Percentiles rank a stretch among this genome's conserved stretches.
Evolutionary conservation across 768 basidiomycete genomes (phyloP).

Genomic region (Coprinopsis strossmayeri): DNA sequence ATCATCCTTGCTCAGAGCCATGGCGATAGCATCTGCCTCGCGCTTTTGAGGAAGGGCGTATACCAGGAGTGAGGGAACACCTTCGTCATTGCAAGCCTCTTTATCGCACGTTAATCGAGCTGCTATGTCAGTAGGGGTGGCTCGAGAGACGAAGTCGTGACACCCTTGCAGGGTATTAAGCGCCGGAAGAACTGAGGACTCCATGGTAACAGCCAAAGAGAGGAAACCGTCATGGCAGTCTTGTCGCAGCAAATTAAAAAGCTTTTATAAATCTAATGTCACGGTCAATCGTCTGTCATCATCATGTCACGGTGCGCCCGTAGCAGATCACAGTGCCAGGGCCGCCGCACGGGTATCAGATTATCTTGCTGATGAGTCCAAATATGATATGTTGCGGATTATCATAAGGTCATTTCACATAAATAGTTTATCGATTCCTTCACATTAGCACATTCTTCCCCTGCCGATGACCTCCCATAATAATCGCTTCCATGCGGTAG

Average conservation of each 20-base stretch:
- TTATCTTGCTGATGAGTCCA: too few relatives aligned
- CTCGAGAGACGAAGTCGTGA: slow-evolving; percentile 14
- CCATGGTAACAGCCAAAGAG: background rate
- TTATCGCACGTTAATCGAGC: slow-evolving; percentile 18
- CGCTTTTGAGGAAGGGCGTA: slow-evolving; percentile 16
- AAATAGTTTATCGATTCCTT: background rate
- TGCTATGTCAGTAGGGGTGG: slow-evolving; percentile 16
- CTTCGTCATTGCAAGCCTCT: slow-evolving; percentile 14
- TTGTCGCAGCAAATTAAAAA: too few relatives aligned
- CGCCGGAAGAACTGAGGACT: background rate
- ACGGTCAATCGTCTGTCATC: too few relatives aligned
- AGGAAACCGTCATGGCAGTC: background rate
- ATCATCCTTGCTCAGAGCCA: slow-evolving; percentile 6
- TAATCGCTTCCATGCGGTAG: slow-evolving; percentile 13
- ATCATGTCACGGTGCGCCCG: too few relatives aligned
- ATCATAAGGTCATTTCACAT: too few relatives aligned
- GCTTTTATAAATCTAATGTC: too few relatives aligned
- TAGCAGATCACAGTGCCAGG: too few relatives aligned
- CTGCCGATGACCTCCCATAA: background rate
- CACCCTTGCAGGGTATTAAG: slow-evolving; percentile 13
- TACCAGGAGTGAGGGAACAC: slow-evolving; percentile 16
- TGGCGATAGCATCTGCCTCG: slow-evolving; percentile 13
- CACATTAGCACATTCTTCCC: background rate
- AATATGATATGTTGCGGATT: too few relatives aligned
- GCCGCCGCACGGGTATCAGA: too few relatives aligned